Evolutionary conservation across 2,329 filamentous ascomycete genomes (phyloP).

Genomic region (Myriosclerotinia duriaeana): DNA sequence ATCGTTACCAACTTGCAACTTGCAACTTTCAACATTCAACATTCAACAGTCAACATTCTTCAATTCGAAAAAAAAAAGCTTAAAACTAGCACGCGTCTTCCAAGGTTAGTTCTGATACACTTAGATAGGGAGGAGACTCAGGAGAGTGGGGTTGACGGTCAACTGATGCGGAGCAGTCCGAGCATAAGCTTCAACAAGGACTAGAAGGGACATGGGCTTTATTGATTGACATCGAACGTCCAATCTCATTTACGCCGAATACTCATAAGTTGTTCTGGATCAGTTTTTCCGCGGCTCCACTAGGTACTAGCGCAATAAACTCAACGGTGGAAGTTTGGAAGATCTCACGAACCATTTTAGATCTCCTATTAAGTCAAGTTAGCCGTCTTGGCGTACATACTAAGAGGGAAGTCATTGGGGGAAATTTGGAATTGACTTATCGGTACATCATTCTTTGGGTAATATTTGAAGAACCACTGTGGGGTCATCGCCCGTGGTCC

Average conservation of each 20-base stretch:
- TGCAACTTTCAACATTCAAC: not conserved
- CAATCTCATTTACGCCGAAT: conserved; percentile 20
- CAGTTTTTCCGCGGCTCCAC: conserved; percentile 18
- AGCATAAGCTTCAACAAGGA: conserved; percentile 16
- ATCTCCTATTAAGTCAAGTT: not conserved
- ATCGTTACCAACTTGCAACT: not conserved
- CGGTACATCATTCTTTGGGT: conserved; percentile 10
- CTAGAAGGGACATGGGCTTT: conserved; percentile 7
- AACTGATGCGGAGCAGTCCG: conserved; percentile 8
- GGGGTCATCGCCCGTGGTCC: conserved; percentile 12
- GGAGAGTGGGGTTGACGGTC: conserved; percentile 11
- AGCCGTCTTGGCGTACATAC: conserved; percentile 7
- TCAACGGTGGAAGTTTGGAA: not conserved
- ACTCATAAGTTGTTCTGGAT: conserved; percentile 19
- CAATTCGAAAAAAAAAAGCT: not conserved
- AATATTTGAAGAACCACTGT: conserved; percentile 2
- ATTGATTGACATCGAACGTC: conserved; percentile 21
- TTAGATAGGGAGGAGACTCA: conserved; percentile 21
- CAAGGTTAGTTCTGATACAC: not conserved
- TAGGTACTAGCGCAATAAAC: conserved; percentile 16
- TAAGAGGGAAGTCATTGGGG: conserved; percentile 8
- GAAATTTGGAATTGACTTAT: not conserved
- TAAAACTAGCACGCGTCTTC: not conserved
- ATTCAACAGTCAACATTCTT: not conserved
- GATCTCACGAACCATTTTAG: conserved; percentile 9